Percentiles rank a stretch among this genome's conserved stretches.
These are phyloP conservation scores for Solanum sitiens DNA, from an alignment of 257 asterid genomes.

Conservation along the genomic window DNA sequence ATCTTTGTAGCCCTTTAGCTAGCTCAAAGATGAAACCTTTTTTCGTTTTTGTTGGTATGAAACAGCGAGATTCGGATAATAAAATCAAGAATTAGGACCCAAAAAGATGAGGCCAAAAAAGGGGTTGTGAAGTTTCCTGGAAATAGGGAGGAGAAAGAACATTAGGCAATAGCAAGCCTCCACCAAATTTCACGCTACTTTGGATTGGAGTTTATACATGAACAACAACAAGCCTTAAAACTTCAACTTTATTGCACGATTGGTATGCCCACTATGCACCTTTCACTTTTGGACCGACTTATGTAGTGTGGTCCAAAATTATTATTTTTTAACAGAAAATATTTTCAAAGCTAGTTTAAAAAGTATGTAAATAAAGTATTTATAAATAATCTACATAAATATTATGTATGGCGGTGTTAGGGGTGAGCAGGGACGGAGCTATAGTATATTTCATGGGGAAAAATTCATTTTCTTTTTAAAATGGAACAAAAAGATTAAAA, in stretches of 20 bases:
- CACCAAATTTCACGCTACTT: not conserved
- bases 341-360: not conserved
- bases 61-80: not conserved
- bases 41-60: not conserved
- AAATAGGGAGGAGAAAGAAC: slow-evolving; percentile 20
- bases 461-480: too few species aligned
- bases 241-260: not conserved
- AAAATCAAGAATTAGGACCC: not conserved
- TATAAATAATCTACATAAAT: not conserved
- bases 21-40: not conserved
- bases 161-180: not conserved
- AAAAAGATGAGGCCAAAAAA: not conserved
- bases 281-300: not conserved
- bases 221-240: too few species aligned
- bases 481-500: too few species aligned
- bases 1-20: not conserved
- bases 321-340: not conserved
- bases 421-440: too few species aligned
- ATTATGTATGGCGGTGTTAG: too few species aligned
- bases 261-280: not conserved
- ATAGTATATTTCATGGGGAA: too few species aligned
- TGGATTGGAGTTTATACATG: not conserved
- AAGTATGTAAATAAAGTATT: too few species aligned
- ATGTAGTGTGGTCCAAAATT: not conserved
- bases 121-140: slow-evolving; percentile 25